Conservation (phyloP, 441 rosid species). For the Daphne laureola region DNA sequence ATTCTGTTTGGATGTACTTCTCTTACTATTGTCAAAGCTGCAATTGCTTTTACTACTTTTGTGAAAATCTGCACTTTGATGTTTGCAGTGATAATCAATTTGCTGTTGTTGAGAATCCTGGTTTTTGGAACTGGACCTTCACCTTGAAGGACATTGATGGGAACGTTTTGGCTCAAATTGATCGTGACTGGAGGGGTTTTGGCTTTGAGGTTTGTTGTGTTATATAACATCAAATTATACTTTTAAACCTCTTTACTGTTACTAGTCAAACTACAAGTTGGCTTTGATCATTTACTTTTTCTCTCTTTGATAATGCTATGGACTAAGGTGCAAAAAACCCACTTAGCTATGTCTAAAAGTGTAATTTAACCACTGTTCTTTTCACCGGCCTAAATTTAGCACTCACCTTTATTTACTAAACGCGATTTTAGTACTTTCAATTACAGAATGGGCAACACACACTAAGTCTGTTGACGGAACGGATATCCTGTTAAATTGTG, state of each 20-base stretch:
- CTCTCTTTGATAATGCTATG: no score
- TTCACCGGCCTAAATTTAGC: no score
- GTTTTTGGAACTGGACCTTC: slow-evolving; percentile 97
- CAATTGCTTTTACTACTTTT: not conserved
- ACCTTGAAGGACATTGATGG: slow-evolving; percentile 78
- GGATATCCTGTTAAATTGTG: no score
- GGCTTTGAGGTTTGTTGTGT: slow-evolving; percentile 74
- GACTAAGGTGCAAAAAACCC: no score
- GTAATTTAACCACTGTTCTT: no score
- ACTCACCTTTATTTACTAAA: no score
- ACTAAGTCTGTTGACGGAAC: no score
- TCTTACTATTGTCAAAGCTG: not conserved
- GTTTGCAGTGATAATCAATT: slow-evolving; percentile 68
- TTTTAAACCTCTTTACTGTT: not conserved
- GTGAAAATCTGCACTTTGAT: not conserved
- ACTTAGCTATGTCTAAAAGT: no score
- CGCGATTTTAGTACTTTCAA: no score
- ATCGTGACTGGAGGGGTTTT: slow-evolving; percentile 98
- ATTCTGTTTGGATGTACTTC: not conserved
- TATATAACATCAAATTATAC: slow-evolving; percentile 8
- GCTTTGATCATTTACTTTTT: no score
- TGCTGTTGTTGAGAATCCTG: slow-evolving; percentile 91
- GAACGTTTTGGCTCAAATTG: slow-evolving; percentile 69
- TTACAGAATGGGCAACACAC: no score
- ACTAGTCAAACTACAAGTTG: no score